phyloP scores from a whole-genome alignment of 371 early-diverging fungal species.

The Rhizopus arrhizus region DNA sequence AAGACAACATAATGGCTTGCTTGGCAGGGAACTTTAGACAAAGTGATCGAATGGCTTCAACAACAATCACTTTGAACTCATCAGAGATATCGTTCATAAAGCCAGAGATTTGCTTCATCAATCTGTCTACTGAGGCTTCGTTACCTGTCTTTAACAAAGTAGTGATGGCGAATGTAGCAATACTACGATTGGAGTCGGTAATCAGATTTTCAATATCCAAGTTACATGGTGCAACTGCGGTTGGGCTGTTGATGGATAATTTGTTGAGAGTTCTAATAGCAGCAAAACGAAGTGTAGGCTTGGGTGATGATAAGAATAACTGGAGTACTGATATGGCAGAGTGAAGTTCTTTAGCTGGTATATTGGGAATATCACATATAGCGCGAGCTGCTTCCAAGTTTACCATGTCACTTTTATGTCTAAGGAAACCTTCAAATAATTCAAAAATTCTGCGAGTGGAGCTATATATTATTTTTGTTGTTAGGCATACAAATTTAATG shows the following conservation, averaged over 20 bases:
- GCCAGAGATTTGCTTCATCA: constrained; percentile 97
- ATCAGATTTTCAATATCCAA: constrained; percentile 97
- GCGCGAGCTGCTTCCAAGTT: constrained; percentile 97
- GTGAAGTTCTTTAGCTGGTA: constrained; percentile 83
- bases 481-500: not conserved
- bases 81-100: constrained; percentile 98
- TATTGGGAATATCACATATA: constrained; percentile 86
- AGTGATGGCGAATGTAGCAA: constrained; percentile 98
- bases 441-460: constrained; percentile 76
- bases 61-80: constrained; percentile 97
- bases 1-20: constrained; percentile 89
- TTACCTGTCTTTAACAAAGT: constrained; percentile 98
- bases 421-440: constrained; percentile 85
- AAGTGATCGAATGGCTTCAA: constrained; percentile 94
- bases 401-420: constrained; percentile 96
- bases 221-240: constrained; percentile 92
- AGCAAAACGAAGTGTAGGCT: constrained; percentile 92
- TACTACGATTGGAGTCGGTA: constrained; percentile 93
- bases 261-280: constrained; percentile 94
- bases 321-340: constrained; percentile 94
- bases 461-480: constrained; percentile 35
- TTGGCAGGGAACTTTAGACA: constrained; percentile 97
- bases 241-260: constrained; percentile 85
- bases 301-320: constrained; percentile 89
- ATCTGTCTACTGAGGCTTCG: constrained; percentile 94